phyloP scores from a whole-genome alignment of 2,329 filamentous ascomycete species.

The Alternaria alternata region DNA sequence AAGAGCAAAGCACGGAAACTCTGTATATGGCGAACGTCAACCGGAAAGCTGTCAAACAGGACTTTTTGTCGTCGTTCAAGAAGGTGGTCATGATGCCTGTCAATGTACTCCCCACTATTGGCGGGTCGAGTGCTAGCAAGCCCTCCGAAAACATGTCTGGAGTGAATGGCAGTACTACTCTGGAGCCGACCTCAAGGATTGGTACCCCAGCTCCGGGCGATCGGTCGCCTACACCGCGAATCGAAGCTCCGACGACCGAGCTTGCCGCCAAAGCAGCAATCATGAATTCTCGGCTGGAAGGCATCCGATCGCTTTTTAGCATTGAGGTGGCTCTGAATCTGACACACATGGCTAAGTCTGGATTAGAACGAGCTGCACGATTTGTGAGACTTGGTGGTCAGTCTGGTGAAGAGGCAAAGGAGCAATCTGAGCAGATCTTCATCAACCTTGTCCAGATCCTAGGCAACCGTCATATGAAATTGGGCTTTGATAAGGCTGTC shows the following conservation, averaged over 20 bases:
- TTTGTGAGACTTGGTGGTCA: conserved; percentile 84
- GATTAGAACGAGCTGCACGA: conserved; percentile 82
- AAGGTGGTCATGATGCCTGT: conserved; percentile 99
- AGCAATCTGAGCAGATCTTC: conserved; percentile 91
- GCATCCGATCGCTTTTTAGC: conserved; percentile 93
- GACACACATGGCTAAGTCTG: conserved; percentile 87
- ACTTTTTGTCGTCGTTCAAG: conserved; percentile 95
- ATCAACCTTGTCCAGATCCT: conserved; percentile 83
- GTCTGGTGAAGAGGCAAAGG: conserved; percentile 80
- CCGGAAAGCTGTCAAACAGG: conserved; percentile 92
- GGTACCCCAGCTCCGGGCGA: conserved; percentile 51
- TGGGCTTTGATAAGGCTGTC: conserved; percentile 93
- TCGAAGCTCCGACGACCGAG: conserved; percentile 84
- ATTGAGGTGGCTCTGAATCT: conserved; percentile 92
- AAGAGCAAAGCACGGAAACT: conserved; percentile 88
- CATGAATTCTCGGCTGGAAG: conserved; percentile 93
- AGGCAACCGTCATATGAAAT: conserved; percentile 84
- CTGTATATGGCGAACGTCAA: conserved; percentile 97
- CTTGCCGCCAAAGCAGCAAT: conserved; percentile 96
- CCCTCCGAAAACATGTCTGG: conserved; percentile 33
- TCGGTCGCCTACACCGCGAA: conserved; percentile 48
- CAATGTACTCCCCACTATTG: conserved; percentile 79
- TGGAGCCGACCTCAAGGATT: conserved; percentile 41
- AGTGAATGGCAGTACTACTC: conserved; percentile 36
- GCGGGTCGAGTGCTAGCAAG: conserved; percentile 48